Evolutionary conservation across 2,329 filamentous ascomycete genomes (phyloP).

Genomic region (Emydomyces testavorans): DNA sequence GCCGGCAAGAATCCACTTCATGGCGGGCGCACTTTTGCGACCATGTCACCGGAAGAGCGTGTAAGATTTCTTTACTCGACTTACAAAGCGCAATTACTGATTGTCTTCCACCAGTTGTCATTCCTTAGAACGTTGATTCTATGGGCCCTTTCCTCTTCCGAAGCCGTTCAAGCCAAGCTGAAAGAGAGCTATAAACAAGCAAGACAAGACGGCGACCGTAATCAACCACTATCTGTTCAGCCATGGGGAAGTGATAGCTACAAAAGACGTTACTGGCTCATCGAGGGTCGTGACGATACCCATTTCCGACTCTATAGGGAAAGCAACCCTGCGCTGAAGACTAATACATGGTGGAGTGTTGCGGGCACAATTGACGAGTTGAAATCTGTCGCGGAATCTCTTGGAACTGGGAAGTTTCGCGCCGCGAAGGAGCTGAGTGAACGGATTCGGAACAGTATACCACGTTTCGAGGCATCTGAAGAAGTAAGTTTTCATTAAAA

Average conservation of each 20-base stretch:
- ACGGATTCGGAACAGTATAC: conserved; percentile 67
- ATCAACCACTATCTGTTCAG: conserved; percentile 80
- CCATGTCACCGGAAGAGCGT: conserved; percentile 68
- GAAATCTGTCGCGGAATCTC: conserved; percentile 59
- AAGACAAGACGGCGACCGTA: conserved; percentile 64
- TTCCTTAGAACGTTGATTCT: conserved; percentile 72
- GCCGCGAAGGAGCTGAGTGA: conserved; percentile 67
- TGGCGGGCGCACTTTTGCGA: conserved; percentile 67
- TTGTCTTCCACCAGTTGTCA: conserved; percentile 51
- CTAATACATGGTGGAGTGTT: conserved; percentile 84
- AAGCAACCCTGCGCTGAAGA: conserved; percentile 62
- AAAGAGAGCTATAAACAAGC: conserved; percentile 80
- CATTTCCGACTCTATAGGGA: conserved; percentile 89
- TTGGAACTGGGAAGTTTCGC: conserved; percentile 68
- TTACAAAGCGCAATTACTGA: neutral
- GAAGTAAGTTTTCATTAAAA: conserved; percentile 50
- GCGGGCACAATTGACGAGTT: conserved; percentile 85
- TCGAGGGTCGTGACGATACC: conserved; percentile 90
- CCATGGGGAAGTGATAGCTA: conserved; percentile 83
- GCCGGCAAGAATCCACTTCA: conserved; percentile 69
- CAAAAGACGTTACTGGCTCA: conserved; percentile 82
- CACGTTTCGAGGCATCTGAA: conserved; percentile 85
- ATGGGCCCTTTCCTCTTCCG: conserved; percentile 84
- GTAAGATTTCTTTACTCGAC: conserved; percentile 42
- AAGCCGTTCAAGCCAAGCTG: conserved; percentile 66